phyloP scores from a whole-genome alignment of 2,329 filamentous ascomycete genomes.

The Emmonsiellopsis sp. region DNA sequence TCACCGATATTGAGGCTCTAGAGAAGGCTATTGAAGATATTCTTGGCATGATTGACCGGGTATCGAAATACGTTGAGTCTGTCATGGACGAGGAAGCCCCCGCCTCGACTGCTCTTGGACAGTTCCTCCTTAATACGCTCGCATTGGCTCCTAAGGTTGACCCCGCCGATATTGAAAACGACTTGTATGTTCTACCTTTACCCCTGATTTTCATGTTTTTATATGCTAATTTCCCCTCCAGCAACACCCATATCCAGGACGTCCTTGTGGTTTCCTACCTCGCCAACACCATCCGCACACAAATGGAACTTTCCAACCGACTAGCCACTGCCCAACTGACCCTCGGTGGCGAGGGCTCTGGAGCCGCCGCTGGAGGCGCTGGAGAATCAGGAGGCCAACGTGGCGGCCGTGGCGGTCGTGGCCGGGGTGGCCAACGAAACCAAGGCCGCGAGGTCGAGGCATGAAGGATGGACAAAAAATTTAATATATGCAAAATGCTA shows the following conservation, averaged over 20 bases:
- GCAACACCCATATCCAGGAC: constrained; percentile 99
- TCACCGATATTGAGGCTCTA: constrained; percentile 82
- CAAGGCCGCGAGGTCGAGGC: constrained; percentile 15
- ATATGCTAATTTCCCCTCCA: constrained; percentile 30
- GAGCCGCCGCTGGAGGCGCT: constrained; percentile 14
- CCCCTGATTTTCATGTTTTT: constrained; percentile 1
- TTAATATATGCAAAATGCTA: neutral
- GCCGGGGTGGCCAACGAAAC: constrained; percentile 29
- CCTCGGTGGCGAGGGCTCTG: constrained; percentile 42
- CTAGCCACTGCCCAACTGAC: constrained; percentile 70
- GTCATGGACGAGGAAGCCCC: constrained; percentile 82
- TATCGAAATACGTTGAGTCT: constrained; percentile 83
- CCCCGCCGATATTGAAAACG: constrained; percentile 77
- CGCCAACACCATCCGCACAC: constrained; percentile 95
- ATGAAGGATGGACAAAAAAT: neutral
- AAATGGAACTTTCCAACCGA: constrained; percentile 95
- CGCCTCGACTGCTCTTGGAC: constrained; percentile 83
- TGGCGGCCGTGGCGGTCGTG: constrained; percentile 33
- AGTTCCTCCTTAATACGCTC: constrained; percentile 90
- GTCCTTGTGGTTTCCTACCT: constrained; percentile 97
- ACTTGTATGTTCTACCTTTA: constrained; percentile 56
- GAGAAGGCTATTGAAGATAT: constrained; percentile 82
- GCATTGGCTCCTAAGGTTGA: constrained; percentile 93
- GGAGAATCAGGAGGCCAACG: constrained; percentile 28
- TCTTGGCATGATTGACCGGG: constrained; percentile 79